A percentile compares a stretch with the other conserved stretches of the same genome.
Conservation (phyloP, 148 eudicot genomes). For the Vaccinium vitisidaea region DNA sequence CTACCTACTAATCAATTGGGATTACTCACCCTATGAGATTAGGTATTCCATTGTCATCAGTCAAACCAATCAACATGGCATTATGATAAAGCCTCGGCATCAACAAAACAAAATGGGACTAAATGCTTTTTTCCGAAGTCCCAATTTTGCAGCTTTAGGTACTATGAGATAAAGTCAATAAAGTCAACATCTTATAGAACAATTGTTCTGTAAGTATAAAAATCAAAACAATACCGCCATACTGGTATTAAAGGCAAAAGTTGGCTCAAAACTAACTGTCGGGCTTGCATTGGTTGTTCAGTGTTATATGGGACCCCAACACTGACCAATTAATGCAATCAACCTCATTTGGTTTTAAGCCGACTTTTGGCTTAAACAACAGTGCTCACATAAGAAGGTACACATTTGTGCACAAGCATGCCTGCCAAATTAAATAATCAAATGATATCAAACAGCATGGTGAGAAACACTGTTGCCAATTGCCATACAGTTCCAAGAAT, state of each 20-base stretch:
- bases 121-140: neutral
- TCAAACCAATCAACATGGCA: neutral
- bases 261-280: neutral
- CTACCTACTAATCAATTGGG: neutral
- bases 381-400: neutral
- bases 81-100: neutral
- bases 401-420: neutral
- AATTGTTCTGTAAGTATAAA: neutral
- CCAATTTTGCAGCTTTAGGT: neutral
- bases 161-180: no score
- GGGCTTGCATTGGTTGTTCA: neutral
- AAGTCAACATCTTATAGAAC: neutral
- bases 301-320: neutral
- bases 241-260: neutral
- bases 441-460: neutral
- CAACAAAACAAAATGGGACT: neutral
- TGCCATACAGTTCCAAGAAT: constrained; percentile 2
- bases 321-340: neutral
- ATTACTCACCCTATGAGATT: neutral
- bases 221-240: neutral
- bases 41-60: neutral
- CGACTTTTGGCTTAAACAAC: neutral
- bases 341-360: neutral
- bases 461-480: neutral
- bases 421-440: neutral